Conservation (phyloP, 331 rosid species). For the Arachis monticola region DNA sequence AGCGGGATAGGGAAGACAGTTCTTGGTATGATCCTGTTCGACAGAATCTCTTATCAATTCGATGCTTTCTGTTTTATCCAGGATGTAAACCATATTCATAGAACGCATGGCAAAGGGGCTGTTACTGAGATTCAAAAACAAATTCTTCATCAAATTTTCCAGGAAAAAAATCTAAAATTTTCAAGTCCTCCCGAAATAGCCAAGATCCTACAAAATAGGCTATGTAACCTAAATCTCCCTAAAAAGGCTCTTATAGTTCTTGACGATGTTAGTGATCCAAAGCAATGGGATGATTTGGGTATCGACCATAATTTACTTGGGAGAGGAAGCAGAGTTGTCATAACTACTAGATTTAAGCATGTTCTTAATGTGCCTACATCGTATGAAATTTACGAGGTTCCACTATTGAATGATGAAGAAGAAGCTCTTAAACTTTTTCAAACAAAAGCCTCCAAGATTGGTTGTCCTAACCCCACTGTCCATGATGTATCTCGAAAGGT, state of each 20-base stretch:
- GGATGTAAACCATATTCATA: neutral
- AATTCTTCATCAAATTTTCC: neutral
- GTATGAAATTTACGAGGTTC: neutral
- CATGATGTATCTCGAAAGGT: neutral
- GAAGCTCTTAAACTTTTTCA: constrained; percentile 13
- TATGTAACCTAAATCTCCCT: neutral
- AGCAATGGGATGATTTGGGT: neutral
- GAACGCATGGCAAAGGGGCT: too few species aligned
- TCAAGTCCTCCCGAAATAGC: neutral
- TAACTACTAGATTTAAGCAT: constrained; percentile 13
- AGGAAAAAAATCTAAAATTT: neutral
- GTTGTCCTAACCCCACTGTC: neutral
- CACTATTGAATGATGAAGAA: neutral
- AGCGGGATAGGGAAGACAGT: neutral
- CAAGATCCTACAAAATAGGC: neutral
- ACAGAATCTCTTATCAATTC: neutral
- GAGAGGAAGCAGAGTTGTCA: constrained; percentile 19
- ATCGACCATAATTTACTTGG: neutral
- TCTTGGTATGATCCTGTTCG: neutral
- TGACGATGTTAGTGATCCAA: neutral
- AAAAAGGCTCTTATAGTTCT: neutral
- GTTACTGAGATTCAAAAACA: neutral
- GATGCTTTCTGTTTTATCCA: neutral
- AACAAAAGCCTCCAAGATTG: neutral
- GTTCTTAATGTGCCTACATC: constrained; percentile 2